Conservation (phyloP, 139 green algal species). For the Chlamydomonas schloesseri region DNA sequence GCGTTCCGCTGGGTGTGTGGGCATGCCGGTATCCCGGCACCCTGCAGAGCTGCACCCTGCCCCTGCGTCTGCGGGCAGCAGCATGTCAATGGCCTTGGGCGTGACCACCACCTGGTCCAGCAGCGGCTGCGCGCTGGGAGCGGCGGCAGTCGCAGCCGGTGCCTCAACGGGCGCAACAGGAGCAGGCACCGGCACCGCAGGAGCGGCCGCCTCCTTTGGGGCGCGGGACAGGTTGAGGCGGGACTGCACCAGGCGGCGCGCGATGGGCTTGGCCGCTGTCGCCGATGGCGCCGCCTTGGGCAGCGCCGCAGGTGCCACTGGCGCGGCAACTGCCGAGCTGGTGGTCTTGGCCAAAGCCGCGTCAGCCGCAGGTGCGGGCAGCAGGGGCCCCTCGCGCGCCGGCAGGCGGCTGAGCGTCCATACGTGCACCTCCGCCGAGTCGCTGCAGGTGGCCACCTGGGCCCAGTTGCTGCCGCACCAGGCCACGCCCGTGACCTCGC, state of each 20-base stretch:
- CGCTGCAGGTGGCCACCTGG: constrained; percentile 35
- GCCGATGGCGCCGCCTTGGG: not conserved
- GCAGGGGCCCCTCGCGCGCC: not conserved
- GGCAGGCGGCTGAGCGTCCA: constrained; percentile 19
- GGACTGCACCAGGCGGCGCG: not conserved
- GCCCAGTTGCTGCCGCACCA: constrained; percentile 10
- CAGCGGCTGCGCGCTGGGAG: not conserved
- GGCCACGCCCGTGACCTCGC: constrained; percentile 35
- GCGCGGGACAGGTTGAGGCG: not conserved
- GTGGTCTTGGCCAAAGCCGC: not conserved
- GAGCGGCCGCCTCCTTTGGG: not conserved
- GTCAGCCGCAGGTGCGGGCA: not conserved
- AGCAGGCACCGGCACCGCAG: not conserved
- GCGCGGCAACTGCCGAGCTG: not conserved
- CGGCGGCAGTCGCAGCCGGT: not conserved
- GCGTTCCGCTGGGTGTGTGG: too few species aligned
- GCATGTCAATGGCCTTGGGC: not conserved
- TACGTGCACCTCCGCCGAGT: not conserved
- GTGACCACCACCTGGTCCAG: not conserved
- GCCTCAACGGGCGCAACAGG: not conserved
- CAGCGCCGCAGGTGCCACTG: not conserved
- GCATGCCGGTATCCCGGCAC: too few species aligned
- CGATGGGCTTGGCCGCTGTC: not conserved
- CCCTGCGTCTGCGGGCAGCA: too few species aligned
- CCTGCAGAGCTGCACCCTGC: too few species aligned